These are phyloP conservation scores for Tetrapyrgos nigripes DNA, from an alignment of 1,284 basidiomycete species.

Conservation along the genomic window DNA sequence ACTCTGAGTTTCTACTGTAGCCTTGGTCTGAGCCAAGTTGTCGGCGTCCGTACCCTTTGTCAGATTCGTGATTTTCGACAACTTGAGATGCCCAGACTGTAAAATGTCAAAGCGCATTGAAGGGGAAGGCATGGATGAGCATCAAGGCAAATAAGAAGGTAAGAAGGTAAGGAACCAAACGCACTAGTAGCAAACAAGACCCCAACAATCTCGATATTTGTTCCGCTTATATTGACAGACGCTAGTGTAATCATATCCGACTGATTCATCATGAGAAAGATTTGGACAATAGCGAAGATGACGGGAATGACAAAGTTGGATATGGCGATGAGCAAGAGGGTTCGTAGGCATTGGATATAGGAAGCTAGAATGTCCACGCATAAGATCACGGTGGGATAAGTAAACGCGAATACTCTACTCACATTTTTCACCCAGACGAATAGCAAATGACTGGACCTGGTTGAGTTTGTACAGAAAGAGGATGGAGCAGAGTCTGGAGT, in stretches of 20 bases:
- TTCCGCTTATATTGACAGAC: not conserved
- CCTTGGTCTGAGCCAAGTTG: too few relatives aligned
- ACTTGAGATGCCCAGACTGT: too few relatives aligned
- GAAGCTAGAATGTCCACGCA: not conserved
- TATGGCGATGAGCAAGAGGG: slow-evolving; percentile 7
- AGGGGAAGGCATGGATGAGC: too few relatives aligned
- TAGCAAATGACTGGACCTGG: not conserved
- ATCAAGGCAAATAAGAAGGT: too few relatives aligned
- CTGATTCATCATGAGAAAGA: not conserved
- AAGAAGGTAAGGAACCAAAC: too few relatives aligned
- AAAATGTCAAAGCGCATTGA: too few relatives aligned
- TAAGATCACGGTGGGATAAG: not conserved
- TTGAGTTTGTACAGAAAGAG: too few relatives aligned
- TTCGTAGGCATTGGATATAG: not conserved
- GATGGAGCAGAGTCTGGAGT: too few relatives aligned
- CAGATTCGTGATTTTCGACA: too few relatives aligned
- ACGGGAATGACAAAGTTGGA: slow-evolving; percentile 18
- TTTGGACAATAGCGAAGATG: slow-evolving; percentile 4
- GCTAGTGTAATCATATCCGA: not conserved
- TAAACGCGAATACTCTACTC: too few relatives aligned
- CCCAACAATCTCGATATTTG: not conserved
- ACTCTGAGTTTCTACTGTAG: too few relatives aligned
- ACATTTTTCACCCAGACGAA: not conserved
- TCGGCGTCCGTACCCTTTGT: too few relatives aligned
- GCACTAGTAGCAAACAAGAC: not conserved